phyloP scores from a whole-genome alignment of 345 rosid genomes.

The Schrenkiella parvula region DNA sequence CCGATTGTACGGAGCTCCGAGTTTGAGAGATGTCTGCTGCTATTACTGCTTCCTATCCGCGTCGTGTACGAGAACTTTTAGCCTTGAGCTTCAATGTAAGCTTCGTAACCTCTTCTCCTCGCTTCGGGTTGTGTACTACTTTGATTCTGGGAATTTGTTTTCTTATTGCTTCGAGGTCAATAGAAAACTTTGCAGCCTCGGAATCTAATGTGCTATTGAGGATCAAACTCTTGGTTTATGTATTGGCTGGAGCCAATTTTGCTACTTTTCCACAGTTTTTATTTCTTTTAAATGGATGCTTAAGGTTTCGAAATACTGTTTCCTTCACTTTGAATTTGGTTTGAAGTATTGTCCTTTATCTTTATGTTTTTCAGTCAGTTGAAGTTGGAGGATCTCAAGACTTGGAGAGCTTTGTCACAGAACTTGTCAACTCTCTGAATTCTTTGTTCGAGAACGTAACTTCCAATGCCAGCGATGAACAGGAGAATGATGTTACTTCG shows the following conservation, averaged over 20 bases:
- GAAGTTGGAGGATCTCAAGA: constrained; percentile 40
- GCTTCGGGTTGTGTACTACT: not conserved
- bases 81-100: constrained; percentile 45
- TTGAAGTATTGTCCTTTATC: not conserved
- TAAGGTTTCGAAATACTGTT: not conserved
- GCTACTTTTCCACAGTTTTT: not conserved
- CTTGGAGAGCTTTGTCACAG: constrained; percentile 38
- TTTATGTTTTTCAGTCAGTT: constrained; percentile 33
- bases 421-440: constrained; percentile 51
- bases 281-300: not conserved
- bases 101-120: constrained; percentile 1
- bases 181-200: not conserved
- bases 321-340: not conserved
- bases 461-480: constrained; percentile 32
- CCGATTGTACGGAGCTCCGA: constrained; percentile 19
- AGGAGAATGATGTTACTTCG: constrained; percentile 27
- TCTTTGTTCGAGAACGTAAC: constrained; percentile 36
- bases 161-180: not conserved
- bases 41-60: constrained; percentile 25
- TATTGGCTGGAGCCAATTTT: not conserved
- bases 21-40: constrained; percentile 15
- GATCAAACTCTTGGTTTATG: not conserved
- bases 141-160: not conserved
- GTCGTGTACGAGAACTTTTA: constrained; percentile 43
- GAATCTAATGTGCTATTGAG: not conserved